Conservation (phyloP, 257 asterid species). For the Solanum virginianum region DNA sequence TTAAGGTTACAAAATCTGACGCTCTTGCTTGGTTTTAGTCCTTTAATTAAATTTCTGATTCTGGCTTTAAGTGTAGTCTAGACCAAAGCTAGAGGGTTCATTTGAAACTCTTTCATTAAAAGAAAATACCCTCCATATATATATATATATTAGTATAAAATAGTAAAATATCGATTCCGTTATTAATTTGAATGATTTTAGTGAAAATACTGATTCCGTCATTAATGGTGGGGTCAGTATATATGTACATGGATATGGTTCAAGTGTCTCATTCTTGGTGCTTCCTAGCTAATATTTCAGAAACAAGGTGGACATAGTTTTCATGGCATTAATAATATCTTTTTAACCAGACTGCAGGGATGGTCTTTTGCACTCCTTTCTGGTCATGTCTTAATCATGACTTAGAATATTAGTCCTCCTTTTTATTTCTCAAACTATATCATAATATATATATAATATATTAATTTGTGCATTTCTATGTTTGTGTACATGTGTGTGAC, state of each 20-base stretch:
- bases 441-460: not conserved
- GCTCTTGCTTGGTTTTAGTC: not conserved
- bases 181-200: no score
- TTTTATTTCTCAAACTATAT: not conserved
- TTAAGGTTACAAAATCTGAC: not conserved
- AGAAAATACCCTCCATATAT: no score
- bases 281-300: not conserved
- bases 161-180: no score
- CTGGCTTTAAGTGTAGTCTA: no score
- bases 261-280: constrained; percentile 12
- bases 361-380: not conserved
- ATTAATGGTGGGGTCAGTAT: not conserved
- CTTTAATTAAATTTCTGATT: not conserved
- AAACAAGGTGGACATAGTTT: constrained; percentile 13
- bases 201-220: not conserved
- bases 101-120: no score
- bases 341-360: not conserved
- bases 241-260: constrained; percentile 6
- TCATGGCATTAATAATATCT: constrained; percentile 15
- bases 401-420: constrained; percentile 8
- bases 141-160: no score
- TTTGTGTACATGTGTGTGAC: not conserved
- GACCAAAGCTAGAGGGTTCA: not conserved
- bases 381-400: constrained; percentile 22
- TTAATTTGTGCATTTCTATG: not conserved